These are phyloP conservation scores for Delitschia confertaspora DNA, from an alignment of 495 filamentous ascomycete genomes.

Conservation along the genomic window DNA sequence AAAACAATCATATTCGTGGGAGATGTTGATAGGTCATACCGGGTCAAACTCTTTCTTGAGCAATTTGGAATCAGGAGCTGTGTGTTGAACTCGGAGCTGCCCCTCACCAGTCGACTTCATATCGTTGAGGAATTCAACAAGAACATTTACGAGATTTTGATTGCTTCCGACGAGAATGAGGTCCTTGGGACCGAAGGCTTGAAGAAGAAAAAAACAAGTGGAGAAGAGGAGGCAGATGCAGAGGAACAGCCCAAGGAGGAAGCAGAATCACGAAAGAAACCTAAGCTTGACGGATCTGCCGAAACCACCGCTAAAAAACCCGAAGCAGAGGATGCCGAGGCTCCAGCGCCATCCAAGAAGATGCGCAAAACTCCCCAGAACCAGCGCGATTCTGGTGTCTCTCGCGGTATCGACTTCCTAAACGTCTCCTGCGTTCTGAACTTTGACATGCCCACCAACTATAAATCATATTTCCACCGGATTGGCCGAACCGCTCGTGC, in stretches of 20 bases:
- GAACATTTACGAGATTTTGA: conserved; percentile 91
- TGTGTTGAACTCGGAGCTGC: conserved; percentile 89
- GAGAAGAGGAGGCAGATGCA: conserved; percentile 19
- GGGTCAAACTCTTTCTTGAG: conserved; percentile 90
- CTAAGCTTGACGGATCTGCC: conserved; percentile 1
- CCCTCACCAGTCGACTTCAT: conserved; percentile 85
- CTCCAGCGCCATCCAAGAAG: conserved; percentile 41
- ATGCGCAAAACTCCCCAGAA: conserved; percentile 51
- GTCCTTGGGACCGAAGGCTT: conserved; percentile 53
- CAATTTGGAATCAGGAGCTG: conserved; percentile 93
- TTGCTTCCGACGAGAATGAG: conserved; percentile 90
- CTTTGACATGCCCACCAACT: conserved; percentile 76
- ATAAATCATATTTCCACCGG: conserved; percentile 91
- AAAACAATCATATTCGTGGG: conserved; percentile 91
- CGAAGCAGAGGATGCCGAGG: conserved; percentile 11
- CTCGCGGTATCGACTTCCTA: conserved; percentile 92
- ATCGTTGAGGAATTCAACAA: conserved; percentile 97
- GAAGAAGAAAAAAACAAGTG: conserved; percentile 33
- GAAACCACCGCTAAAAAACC: conserved; percentile 13
- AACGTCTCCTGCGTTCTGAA: conserved; percentile 92
- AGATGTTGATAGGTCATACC: conserved; percentile 88
- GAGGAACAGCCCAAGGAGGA: conserved; percentile 26
- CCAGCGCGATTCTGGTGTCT: conserved; percentile 84
- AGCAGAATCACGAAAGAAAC: background rate
- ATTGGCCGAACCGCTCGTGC: conserved; percentile 90